Evolutionary conservation across 2,329 filamentous ascomycete species (phyloP).

Genomic region (Neopestalotiopsis sp.): DNA sequence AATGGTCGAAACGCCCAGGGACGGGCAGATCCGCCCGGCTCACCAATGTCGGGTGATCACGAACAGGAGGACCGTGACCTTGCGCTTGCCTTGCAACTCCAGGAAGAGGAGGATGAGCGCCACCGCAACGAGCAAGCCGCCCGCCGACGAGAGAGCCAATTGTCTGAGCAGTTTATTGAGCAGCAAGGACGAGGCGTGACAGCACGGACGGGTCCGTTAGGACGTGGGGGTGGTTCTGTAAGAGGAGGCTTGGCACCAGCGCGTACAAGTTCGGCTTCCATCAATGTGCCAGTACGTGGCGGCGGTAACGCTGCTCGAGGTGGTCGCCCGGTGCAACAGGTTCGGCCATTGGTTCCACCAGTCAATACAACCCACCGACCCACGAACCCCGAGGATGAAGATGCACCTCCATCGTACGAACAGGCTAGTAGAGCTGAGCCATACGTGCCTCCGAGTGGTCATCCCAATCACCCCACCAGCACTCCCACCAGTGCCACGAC

Average conservation of each 20-base stretch:
- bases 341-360: slow-evolving; percentile 53
- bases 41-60: slow-evolving; percentile 46
- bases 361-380: slow-evolving; percentile 42
- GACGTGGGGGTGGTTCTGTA: slow-evolving; percentile 23
- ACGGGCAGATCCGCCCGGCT: slow-evolving; percentile 24
- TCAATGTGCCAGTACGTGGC: slow-evolving; percentile 25
- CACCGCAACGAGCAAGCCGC: slow-evolving; percentile 67
- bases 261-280: slow-evolving; percentile 30
- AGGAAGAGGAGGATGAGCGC: slow-evolving; percentile 89
- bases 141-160: slow-evolving; percentile 67
- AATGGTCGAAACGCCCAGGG: slow-evolving; percentile 31
- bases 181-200: slow-evolving; percentile 54
- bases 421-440: slow-evolving; percentile 57
- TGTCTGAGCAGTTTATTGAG: slow-evolving; percentile 74
- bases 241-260: slow-evolving; percentile 28
- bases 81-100: slow-evolving; percentile 87
- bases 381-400: slow-evolving; percentile 47
- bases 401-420: slow-evolving; percentile 63
- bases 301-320: slow-evolving; percentile 21
- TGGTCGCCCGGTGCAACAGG: slow-evolving; percentile 39
- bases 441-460: slow-evolving; percentile 57
- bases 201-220: slow-evolving; percentile 23
- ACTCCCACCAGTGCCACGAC: slow-evolving; percentile 33
- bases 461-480: slow-evolving; percentile 54
- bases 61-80: slow-evolving; percentile 85